These are phyloP conservation scores for Fusarium sarcochroum DNA, from an alignment of 2,329 filamentous ascomycete genomes.

Conservation along the genomic window DNA sequence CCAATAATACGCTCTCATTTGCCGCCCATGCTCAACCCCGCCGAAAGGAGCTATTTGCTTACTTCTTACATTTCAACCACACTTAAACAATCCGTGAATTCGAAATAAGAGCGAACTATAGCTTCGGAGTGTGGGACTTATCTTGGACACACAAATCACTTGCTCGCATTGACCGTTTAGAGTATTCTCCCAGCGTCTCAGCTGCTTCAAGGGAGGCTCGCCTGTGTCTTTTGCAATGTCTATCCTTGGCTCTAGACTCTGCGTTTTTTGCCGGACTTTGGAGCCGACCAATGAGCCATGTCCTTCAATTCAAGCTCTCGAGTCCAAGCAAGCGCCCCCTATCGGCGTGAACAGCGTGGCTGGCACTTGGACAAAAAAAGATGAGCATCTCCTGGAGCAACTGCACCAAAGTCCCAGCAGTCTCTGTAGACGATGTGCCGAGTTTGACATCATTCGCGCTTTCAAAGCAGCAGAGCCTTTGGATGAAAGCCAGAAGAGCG, in stretches of 20 bases:
- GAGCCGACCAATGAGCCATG: not conserved
- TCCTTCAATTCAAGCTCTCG: not conserved
- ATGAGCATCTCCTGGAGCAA: not conserved
- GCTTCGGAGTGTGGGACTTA: no score
- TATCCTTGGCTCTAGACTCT: not conserved
- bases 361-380: not conserved
- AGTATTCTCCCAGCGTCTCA: no score
- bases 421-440: not conserved
- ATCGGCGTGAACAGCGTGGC: rapidly evolving
- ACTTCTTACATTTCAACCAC: no score
- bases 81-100: no score
- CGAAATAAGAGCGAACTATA: no score
- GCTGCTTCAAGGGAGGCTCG: no score
- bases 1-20: no score
- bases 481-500: not conserved
- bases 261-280: not conserved
- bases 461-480: not conserved
- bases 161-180: no score
- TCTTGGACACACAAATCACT: no score
- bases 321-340: not conserved
- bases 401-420: not conserved
- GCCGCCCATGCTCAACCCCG: no score
- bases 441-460: not conserved
- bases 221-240: not conserved
- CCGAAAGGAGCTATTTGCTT: no score